phyloP scores from a whole-genome alignment of 805 yeast genomes.

The Cyberlindnera samutprakarnensis region DNA sequence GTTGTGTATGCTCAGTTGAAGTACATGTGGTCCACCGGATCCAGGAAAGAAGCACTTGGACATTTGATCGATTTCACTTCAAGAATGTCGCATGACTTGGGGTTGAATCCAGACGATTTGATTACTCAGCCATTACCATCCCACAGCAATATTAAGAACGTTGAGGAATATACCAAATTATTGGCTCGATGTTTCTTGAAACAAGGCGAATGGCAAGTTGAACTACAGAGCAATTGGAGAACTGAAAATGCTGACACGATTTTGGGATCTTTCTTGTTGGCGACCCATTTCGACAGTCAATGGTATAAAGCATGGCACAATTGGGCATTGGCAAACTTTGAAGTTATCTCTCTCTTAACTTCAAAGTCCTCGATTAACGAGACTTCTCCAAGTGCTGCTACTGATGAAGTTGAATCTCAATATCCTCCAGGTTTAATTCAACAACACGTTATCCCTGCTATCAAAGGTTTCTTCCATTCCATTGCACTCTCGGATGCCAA shows the following conservation, averaged over 20 bases:
- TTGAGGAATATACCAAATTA: slow-evolving; percentile 74
- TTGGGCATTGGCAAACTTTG: slow-evolving; percentile 98
- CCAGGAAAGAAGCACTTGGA: slow-evolving; percentile 75
- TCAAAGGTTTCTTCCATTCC: slow-evolving; percentile 91
- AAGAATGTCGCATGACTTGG: slow-evolving; percentile 81
- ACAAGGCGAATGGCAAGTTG: slow-evolving; percentile 98
- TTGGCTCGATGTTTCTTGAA: slow-evolving; percentile 92
- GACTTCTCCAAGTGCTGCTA: slow-evolving; percentile 17
- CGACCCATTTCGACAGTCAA: slow-evolving; percentile 85
- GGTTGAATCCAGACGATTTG: slow-evolving; percentile 79
- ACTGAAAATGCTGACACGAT: slow-evolving; percentile 73
- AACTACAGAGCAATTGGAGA: slow-evolving; percentile 73
- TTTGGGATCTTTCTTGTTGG: slow-evolving; percentile 83
- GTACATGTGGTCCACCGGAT: slow-evolving; percentile 95
- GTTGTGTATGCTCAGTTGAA: slow-evolving; percentile 96
- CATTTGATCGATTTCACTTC: slow-evolving; percentile 88
- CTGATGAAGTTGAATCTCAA: slow-evolving; percentile 16
- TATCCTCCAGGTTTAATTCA: slow-evolving; percentile 53
- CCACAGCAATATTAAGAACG: slow-evolving; percentile 49
- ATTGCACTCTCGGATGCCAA: slow-evolving; percentile 80
- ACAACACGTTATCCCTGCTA: slow-evolving; percentile 92
- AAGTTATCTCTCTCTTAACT: slow-evolving; percentile 67
- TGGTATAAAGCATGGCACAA: slow-evolving; percentile 99
- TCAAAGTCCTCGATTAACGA: slow-evolving; percentile 27
- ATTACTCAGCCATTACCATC: slow-evolving; percentile 82